phyloP scores from a whole-genome alignment of 1,284 basidiomycete species.

The Phlebopus sp. region DNA sequence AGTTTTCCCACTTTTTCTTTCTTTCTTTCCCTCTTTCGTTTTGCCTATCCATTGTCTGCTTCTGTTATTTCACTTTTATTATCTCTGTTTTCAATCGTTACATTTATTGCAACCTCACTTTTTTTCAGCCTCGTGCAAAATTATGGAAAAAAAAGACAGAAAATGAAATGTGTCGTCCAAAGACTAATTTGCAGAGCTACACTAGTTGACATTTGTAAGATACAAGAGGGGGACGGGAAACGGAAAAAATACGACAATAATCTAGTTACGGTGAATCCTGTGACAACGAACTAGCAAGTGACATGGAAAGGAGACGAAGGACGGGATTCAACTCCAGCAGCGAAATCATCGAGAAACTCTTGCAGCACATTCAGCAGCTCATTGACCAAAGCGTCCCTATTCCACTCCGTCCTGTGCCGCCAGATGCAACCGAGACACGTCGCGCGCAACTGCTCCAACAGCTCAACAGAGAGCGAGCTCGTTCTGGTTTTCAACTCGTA shows the following conservation, averaged over 20 bases:
- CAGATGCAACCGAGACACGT: conserved; percentile 79
- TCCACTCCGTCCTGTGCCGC: conserved; percentile 80
- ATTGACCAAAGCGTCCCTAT: conserved; percentile 64
- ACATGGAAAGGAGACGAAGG: conserved; percentile 6
- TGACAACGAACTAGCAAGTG: conserved; percentile 4
- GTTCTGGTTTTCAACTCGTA: conserved; percentile 53
- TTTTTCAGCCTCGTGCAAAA: too few species aligned
- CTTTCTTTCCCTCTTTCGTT: too few species aligned
- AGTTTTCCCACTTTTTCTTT: conserved; percentile 1
- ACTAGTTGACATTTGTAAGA: conserved; percentile 1
- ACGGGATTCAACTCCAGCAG: conserved; percentile 1
- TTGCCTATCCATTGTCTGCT: not conserved
- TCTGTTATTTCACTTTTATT: not conserved
- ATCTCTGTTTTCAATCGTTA: conserved; percentile 6
- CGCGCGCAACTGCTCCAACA: conserved; percentile 92
- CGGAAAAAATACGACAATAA: conserved; percentile 27
- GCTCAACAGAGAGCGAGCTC: conserved; percentile 68
- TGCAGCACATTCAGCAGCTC: conserved; percentile 56
- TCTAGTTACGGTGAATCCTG: conserved; percentile 20
- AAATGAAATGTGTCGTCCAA: not conserved
- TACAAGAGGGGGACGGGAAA: conserved; percentile 17
- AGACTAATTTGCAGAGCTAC: not conserved
- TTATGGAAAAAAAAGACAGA: not conserved
- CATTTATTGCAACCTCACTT: conserved; percentile 1
- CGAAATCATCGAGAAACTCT: conserved; percentile 61